phyloP scores from a whole-genome alignment of 148 eudicot species.

The Rhododendron molle region DNA sequence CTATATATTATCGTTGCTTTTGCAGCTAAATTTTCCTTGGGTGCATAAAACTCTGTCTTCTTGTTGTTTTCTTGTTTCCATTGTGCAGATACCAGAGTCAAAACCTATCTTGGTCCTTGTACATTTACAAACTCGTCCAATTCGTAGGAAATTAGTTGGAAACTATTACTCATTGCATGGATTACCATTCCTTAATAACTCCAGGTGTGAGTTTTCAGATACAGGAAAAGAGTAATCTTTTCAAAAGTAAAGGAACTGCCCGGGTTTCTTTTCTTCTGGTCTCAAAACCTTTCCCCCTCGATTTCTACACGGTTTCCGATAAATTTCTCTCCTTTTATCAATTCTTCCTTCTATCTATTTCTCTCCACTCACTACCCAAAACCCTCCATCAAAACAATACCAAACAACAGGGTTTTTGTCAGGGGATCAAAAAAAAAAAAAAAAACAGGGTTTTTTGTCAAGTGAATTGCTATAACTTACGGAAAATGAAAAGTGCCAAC shows the following conservation, averaged over 20 bases:
- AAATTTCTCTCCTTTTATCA: no score
- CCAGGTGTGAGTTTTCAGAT: background rate
- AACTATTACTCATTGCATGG: background rate
- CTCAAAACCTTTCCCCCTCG: no score
- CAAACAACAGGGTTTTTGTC: background rate
- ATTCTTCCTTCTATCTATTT: no score
- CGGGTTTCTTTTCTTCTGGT: no score
- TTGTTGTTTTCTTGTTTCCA: background rate
- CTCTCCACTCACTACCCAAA: no score
- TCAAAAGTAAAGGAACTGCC: background rate
- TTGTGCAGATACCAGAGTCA: background rate
- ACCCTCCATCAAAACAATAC: no score
- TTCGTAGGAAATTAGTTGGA: background rate
- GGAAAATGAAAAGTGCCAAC: no score
- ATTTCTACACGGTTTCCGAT: no score
- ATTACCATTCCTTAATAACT: background rate
- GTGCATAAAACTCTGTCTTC: no score
- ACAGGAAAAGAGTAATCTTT: background rate
- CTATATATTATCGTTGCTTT: no score
- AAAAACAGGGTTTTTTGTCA: background rate
- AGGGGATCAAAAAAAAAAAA: no score
- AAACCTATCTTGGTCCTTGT: background rate
- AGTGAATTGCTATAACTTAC: background rate
- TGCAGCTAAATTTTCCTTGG: background rate
- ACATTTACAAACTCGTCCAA: background rate